Percentiles rank a stretch among this genome's conserved stretches.
Evolutionary conservation across 495 filamentous ascomycete genomes (phyloP).

Genomic region (Filosporella fistucella): DNA sequence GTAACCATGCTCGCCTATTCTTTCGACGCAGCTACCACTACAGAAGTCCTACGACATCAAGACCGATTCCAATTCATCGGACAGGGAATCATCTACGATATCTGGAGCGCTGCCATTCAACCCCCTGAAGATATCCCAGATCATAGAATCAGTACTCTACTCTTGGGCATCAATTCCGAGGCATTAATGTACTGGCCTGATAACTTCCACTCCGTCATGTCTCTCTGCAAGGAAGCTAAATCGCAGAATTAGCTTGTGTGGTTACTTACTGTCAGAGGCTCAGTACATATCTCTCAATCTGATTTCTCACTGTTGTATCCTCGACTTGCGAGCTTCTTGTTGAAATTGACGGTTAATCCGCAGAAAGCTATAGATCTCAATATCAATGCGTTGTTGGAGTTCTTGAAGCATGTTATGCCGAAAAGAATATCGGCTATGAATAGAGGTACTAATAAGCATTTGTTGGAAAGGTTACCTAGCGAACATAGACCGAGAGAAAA

Average conservation of each 20-base stretch:
- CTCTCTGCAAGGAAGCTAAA: conserved; percentile 45
- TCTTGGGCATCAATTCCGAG: conserved; percentile 55
- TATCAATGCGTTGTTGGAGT: conserved; percentile 48
- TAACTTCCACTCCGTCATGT: conserved; percentile 46
- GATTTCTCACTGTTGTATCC: conserved; percentile 60
- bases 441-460: conserved; percentile 35
- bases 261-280: conserved; percentile 56
- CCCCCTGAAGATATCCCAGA: conserved; percentile 31
- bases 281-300: conserved; percentile 51
- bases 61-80: conserved; percentile 32
- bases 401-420: conserved; percentile 39
- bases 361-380: conserved; percentile 52
- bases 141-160: conserved; percentile 40
- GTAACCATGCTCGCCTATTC: conserved; percentile 69
- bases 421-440: conserved; percentile 28
- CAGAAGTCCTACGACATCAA: conserved; percentile 37
- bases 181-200: conserved; percentile 58
- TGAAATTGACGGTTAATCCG: conserved; percentile 55
- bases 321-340: conserved; percentile 42
- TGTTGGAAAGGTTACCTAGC: conserved; percentile 33
- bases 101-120: conserved; percentile 43
- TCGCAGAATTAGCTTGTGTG: conserved; percentile 42
- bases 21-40: conserved; percentile 66
- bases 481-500: conserved; percentile 39
- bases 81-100: conserved; percentile 56